These are phyloP conservation scores for Cryptosporidium sp. DNA, from an alignment of 169 alveolate genomes.

Conservation along the genomic window DNA sequence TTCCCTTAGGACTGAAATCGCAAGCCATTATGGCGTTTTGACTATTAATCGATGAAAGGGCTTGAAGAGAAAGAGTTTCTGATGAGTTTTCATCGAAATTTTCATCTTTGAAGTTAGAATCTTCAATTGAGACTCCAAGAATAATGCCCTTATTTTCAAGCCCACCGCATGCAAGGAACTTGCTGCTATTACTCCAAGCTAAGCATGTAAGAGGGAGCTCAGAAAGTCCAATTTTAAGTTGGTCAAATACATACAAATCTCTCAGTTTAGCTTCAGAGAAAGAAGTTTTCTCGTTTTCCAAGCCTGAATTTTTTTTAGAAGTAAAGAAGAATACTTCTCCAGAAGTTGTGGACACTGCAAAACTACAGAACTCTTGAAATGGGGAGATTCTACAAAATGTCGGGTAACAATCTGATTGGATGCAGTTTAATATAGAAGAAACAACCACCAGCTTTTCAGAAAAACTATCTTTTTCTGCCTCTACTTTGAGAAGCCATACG, in stretches of 20 bases:
- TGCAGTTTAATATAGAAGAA: neutral
- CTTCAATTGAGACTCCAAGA: constrained; percentile 7
- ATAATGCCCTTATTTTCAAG: constrained; percentile 53
- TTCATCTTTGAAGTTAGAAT: neutral
- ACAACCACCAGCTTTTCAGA: neutral
- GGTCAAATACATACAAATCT: constrained; percentile 22
- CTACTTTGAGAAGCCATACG: constrained; percentile 43
- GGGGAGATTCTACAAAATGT: constrained; percentile 22
- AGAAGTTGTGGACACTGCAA: constrained; percentile 46
- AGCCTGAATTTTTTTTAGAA: neutral
- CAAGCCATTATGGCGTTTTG: constrained; percentile 50
- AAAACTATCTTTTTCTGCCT: neutral
- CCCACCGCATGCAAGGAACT: constrained; percentile 36
- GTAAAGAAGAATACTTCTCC: constrained; percentile 51
- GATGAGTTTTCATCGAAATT: neutral
- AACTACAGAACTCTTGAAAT: constrained; percentile 13
- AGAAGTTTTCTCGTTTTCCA: neutral
- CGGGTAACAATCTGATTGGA: constrained; percentile 53
- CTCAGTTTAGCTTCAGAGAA: neutral
- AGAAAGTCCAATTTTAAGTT: constrained; percentile 47
- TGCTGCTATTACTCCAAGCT: constrained; percentile 26
- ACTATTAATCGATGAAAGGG: constrained; percentile 2
- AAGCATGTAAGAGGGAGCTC: constrained; percentile 56
- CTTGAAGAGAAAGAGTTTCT: neutral
- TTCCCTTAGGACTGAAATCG: constrained; percentile 37